A percentile compares a stretch with the other conserved stretches of the same genome.
Conservation (phyloP, 805 yeast genomes). For the Saccharomycopsis sp. region DNA sequence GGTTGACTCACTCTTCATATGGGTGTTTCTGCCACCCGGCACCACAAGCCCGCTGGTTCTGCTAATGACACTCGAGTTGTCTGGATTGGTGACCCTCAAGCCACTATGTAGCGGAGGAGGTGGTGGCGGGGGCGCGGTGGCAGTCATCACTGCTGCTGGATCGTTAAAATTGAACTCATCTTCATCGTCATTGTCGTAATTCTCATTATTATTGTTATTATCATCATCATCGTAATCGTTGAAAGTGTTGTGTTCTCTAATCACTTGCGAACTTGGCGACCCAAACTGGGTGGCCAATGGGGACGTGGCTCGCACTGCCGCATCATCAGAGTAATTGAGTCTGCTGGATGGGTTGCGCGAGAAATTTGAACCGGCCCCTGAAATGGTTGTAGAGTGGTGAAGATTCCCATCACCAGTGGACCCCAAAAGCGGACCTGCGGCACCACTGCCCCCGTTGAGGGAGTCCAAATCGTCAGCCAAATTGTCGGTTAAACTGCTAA, state of each 20-base stretch:
- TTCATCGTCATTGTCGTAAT: slow-evolving; percentile 8
- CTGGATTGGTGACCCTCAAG: slow-evolving; percentile 20
- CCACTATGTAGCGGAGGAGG: slow-evolving; percentile 13
- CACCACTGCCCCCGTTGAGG: too few relatives aligned
- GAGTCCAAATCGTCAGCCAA: slow-evolving; percentile 5
- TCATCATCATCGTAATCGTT: background rate
- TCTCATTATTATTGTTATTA: background rate
- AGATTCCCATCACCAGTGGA: slow-evolving; percentile 20
- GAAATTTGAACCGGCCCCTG: slow-evolving; percentile 8
- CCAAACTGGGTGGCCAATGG: background rate
- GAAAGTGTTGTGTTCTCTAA: background rate
- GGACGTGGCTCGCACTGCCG: slow-evolving; percentile 1
- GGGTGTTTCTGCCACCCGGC: background rate
- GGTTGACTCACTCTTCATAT: background rate
- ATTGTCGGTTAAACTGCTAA: slow-evolving; percentile 4
- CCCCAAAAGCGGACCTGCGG: slow-evolving; percentile 14
- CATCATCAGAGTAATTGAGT: slow-evolving; percentile 5
- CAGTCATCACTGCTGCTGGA: background rate
- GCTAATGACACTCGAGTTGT: slow-evolving; percentile 6
- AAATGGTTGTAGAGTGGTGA: too few relatives aligned
- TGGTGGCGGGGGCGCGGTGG: background rate
- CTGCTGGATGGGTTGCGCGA: slow-evolving; percentile 18
- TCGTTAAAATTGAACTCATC: slow-evolving; percentile 7
- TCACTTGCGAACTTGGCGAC: background rate
- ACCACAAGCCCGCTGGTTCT: background rate